Percentiles rank a stretch among this genome's conserved stretches.
phyloP scores from a whole-genome alignment of 306 rosid species.

The Acmispon strigosus region DNA sequence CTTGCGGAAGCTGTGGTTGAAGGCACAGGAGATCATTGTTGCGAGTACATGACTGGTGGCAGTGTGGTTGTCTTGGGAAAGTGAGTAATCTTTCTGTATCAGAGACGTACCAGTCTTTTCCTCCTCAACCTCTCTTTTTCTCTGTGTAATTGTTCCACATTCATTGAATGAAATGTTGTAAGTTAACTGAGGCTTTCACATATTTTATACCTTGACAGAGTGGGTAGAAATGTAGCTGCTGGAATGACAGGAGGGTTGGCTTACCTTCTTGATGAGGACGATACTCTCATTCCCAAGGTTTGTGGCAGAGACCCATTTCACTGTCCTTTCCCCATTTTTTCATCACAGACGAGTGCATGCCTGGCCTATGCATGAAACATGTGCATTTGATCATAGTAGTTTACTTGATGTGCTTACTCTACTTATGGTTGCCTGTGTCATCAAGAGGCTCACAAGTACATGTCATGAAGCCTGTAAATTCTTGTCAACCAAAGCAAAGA shows the following conservation, averaged over 20 bases:
- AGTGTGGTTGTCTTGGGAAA: conserved; percentile 91
- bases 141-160: neutral
- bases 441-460: no score
- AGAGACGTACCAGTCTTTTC: neutral
- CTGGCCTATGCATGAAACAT: neutral
- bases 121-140: neutral
- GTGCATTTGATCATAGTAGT: neutral
- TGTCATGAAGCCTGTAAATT: no score
- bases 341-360: neutral
- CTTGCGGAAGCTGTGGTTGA: conserved; percentile 97
- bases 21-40: conserved; percentile 95
- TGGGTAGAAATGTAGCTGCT: conserved; percentile 99
- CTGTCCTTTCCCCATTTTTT: neutral
- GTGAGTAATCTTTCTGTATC: conserved; percentile 55
- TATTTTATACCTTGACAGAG: conserved; percentile 52
- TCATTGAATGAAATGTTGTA: conserved; percentile 8
- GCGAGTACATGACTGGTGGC: conserved; percentile 99
- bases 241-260: conserved; percentile 99
- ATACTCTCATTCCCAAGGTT: conserved; percentile 85
- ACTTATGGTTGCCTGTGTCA: no score
- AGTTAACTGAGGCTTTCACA: conserved; percentile 13
- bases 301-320: conserved; percentile 10
- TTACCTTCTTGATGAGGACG: conserved; percentile 87
- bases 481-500: no score
- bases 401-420: neutral